phyloP scores from a whole-genome alignment of 352 stramenopile species.

The Thalassiosira sp. region DNA sequence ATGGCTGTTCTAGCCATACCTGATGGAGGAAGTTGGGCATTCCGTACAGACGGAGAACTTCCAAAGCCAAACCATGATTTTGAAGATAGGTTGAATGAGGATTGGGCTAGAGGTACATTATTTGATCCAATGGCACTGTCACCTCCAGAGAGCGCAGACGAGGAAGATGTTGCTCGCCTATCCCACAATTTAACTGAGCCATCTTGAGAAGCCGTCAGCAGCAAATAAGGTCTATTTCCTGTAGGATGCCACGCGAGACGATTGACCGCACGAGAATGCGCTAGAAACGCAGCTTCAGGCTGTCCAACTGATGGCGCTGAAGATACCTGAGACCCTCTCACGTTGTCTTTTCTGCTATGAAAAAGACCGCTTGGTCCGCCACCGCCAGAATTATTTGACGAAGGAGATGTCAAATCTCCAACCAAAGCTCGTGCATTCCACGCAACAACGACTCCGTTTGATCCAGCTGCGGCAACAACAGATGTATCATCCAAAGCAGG shows the following conservation, averaged over 20 bases:
- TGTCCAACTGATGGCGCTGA: slow-evolving; percentile 47
- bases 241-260: slow-evolving; percentile 76
- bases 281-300: slow-evolving; percentile 72
- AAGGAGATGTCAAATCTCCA: slow-evolving; percentile 21
- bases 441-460: slow-evolving; percentile 80
- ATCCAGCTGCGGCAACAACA: slow-evolving; percentile 76
- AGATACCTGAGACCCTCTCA: slow-evolving; percentile 20
- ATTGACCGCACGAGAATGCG: slow-evolving; percentile 79
- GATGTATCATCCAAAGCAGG: slow-evolving; percentile 48
- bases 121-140: slow-evolving; percentile 8
- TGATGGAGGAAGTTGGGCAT: slow-evolving; percentile 16
- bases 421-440: slow-evolving; percentile 56
- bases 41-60: slow-evolving; percentile 15
- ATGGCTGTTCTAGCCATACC: slow-evolving; percentile 37
- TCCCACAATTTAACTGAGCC: slow-evolving; percentile 80
- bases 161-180: slow-evolving; percentile 47
- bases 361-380: slow-evolving; percentile 29
- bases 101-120: slow-evolving; percentile 1
- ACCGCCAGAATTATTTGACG: slow-evolving; percentile 22
- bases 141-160: slow-evolving; percentile 4
- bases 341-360: slow-evolving; percentile 33
- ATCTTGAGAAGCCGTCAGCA: slow-evolving; percentile 79
- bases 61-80: slow-evolving; percentile 58
- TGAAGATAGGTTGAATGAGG: slow-evolving; percentile 13
- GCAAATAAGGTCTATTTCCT: slow-evolving; percentile 53